Conservation (phyloP, 257 asterid genomes). For the Gynochthodes officinalis region DNA sequence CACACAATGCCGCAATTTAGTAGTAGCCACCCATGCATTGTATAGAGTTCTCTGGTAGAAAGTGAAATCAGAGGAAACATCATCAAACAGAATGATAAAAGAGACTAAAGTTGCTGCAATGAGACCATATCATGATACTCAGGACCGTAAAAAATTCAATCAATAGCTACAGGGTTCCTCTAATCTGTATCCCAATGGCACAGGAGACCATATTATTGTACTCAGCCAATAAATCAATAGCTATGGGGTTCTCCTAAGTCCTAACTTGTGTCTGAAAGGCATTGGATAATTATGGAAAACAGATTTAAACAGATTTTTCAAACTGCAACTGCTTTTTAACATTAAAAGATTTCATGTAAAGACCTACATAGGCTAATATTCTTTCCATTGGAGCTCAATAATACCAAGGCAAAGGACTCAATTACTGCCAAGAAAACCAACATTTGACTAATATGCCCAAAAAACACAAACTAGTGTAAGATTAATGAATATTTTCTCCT, state of each 20-base stretch:
- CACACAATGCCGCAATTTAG: constrained; percentile 60
- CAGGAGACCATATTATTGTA: background rate
- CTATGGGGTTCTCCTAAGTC: background rate
- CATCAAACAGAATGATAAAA: background rate
- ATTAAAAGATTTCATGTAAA: background rate
- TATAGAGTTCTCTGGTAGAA: constrained; percentile 65
- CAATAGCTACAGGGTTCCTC: background rate
- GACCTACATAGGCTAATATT: background rate
- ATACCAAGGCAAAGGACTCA: background rate
- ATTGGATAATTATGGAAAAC: background rate
- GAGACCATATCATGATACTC: background rate
- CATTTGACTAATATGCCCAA: background rate
- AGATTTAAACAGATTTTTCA: background rate
- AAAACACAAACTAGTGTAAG: background rate
- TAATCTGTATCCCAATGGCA: background rate
- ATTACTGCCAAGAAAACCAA: background rate
- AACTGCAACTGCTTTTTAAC: background rate
- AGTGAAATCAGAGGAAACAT: constrained; percentile 6
- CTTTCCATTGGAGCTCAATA: background rate
- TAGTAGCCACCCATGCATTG: constrained; percentile 63
- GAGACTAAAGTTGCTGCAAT: background rate
- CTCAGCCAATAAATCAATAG: no score
- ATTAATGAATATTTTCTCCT: background rate
- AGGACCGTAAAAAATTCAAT: no score
- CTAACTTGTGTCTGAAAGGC: background rate